Evolutionary conservation across 257 asterid species (phyloP), one percentile per base, ranked within the genome.

Genomic region (Coffea eugenioides): DNA sequence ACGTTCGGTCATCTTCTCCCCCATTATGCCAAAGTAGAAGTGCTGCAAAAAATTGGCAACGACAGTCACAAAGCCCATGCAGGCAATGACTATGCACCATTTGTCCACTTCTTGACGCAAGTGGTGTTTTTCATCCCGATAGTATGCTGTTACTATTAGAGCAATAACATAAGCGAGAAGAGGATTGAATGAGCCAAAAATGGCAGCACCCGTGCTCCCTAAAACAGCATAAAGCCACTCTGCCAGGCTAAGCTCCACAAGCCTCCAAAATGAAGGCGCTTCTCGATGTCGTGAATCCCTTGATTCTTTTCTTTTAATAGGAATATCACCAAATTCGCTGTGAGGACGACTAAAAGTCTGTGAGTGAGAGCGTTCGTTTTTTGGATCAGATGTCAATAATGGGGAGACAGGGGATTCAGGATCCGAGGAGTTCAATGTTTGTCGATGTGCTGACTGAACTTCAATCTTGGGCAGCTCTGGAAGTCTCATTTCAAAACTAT

Each of bases 1-100:
- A 77, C 99, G 98, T 89, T 96, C 99, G 4, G 99, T 96, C 99
- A 96, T 96, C 87, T 96, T 96, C 87, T 96, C 99, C 80, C 99
- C 99, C 99, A 96, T 96, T 79, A 96, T 96, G 67, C 99, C 99
- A 76, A 96, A 96, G 84, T 96, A 96, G 81, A 96, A 96, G 87
- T 96, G 99, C 94, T 96, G 98, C 89, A 96, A 85, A 85, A 96
- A 96, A 80, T 96, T 96, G 64, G 99, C 99, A 78, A 94, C 72
- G 74, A 96, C 98, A 3, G 99, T 96, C 83, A 92, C 99, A 75
- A 94, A 43, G 70, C 99, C 99, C 99, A 96, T 96, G 90, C 97
- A 90, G 52, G 97, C 95, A 77, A 96, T 94, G 85, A 96, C 87
- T 75, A 94, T 86, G 91, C 98, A 93, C 98, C 97, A 94, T 88